Base-by-base conservation (phyloP, 2,329 filamentous ascomycete genomes). In the Aureobasidium pullulans region DNA sequence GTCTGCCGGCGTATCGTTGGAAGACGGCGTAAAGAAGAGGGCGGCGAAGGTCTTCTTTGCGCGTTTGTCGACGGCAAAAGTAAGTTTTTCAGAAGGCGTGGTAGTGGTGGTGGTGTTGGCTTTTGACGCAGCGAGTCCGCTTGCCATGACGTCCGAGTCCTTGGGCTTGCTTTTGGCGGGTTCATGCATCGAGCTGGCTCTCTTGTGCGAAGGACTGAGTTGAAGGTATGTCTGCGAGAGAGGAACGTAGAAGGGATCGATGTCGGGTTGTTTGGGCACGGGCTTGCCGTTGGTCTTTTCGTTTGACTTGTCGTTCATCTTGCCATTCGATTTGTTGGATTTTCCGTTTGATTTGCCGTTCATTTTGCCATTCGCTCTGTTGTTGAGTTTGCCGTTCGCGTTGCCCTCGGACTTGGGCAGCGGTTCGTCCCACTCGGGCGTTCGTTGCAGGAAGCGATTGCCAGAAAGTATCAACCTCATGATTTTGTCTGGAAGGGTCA, bases 31-130 rank as follows among this genome's bases (percentile, higher is more conserved):
- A 62, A 69, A 70, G 64, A 79, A 78, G 0, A 79, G 62, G 0
- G 68, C 70, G 3, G 62, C 65, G 66, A 79, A 79, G 1, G 76
- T 74, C 60, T 75, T 77, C 43, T 69, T 65, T 0, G 73, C 69
- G 7, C 75, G 72, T 23, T 66, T 66, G 58, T 75, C 68, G 29
- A 77, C 65, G 4, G 19, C 43, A 60, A 76, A 71, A 2, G 61
- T 48, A 13, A 43, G n/a, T 31, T 29, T 47, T 28, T 19, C 8
- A 4, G 6, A 6, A 6, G 19, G 2, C 5, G 16, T n/a, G 6
- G 40, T 7, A 32, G n/a, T 6, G 28, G 42, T 19, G 19, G 19
- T 11, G n/a, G 42, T 15, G 13, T 44, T 8, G 10, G 11, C 34
- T 34, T 4, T 5, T 43, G 28, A 4, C 23, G 23, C 36, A 4